Evolutionary conservation across 2,329 filamentous ascomycete genomes (phyloP), one percentile per base, ranked within the genome.

Genomic region (Nothophaeocryptopus gaeumannii): DNA sequence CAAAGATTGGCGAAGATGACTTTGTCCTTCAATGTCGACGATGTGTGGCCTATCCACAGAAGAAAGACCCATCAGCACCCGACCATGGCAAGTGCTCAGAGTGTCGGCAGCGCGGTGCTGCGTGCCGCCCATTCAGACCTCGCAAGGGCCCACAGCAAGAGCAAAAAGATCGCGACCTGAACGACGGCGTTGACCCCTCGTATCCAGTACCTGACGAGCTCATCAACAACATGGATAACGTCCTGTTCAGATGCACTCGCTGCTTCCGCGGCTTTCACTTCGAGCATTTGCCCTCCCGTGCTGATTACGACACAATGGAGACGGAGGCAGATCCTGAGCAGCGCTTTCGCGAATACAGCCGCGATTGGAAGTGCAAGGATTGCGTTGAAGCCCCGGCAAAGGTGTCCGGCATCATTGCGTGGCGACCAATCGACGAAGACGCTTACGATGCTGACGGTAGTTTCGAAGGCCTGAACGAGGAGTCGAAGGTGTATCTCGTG

Each of bases 21-120:
- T 97, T 95, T 60, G 84, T 99, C 12, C 73, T 99, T 34, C 93
- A 99, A 66, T 99, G 93, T 71, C 85, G 84, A 58, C 86, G 84
- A 49, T 99, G 93, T 66, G 79, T 97, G 54, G 85, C 85, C 3
- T 65, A 78, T 14, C 78, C 83, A 39, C 74, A 75, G 53, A 83
- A 83, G 64, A 91, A 87, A 62, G 89, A 96, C 56, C 55, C 63
- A 0, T 77, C 74, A 13, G 83, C 85, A 1, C 91, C 93, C 0
- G 78, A 83, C 53, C 78, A 89, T 39, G 82, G 84, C 50, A 74
- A 74, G 39, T 99, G 95, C 63, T 81, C 86, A 53, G 73, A 71
- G 5, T 99, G 93, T 65, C 79, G 77, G 46, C 65, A 75, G 30
- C 64, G 73, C n/a, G 89, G 89, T 1, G 66, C 67, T 0, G 79